These are phyloP conservation scores for Pseudovirgaria hyperparasitica DNA, from an alignment of 2,329 filamentous ascomycete genomes.

Conservation along the genomic window DNA sequence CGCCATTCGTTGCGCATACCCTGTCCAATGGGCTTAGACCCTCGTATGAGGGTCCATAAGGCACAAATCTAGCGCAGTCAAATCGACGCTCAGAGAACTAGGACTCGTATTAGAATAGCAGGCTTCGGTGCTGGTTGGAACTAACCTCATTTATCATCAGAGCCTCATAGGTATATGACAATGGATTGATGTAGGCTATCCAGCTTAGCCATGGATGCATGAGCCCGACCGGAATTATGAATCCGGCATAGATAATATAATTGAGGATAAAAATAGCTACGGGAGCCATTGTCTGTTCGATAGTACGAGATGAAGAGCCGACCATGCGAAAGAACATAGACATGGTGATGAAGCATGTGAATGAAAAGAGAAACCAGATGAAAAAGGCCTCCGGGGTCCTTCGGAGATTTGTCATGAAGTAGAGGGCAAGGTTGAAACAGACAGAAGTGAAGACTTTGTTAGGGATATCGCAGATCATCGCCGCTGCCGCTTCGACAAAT, in stretches of 20 bases:
- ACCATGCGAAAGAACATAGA: slow-evolving; percentile 70
- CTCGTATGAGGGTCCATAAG: slow-evolving; percentile 20
- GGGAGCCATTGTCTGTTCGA: slow-evolving; percentile 39
- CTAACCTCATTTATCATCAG: slow-evolving; percentile 58
- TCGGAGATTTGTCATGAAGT: slow-evolving; percentile 69
- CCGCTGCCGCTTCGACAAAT: slow-evolving; percentile 64
- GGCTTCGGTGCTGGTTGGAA: not conserved
- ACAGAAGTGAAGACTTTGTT: slow-evolving; percentile 59
- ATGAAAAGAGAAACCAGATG: slow-evolving; percentile 61
- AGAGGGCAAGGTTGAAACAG: slow-evolving; percentile 61
- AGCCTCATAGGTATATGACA: slow-evolving; percentile 63
- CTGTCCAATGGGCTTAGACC: slow-evolving; percentile 6
- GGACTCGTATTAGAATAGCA: not conserved
- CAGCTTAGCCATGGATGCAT: slow-evolving; percentile 70
- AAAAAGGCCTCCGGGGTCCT: slow-evolving; percentile 62
- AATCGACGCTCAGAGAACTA: slow-evolving; percentile 49
- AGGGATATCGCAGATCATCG: slow-evolving; percentile 68
- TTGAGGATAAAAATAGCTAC: slow-evolving; percentile 42
- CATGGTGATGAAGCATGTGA: slow-evolving; percentile 57
- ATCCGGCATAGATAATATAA: slow-evolving; percentile 50
- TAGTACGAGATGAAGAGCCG: slow-evolving; percentile 52
- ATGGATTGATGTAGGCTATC: slow-evolving; percentile 70
- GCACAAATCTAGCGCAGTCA: slow-evolving; percentile 27
- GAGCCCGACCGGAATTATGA: slow-evolving; percentile 37
- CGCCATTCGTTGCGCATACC: not conserved